A percentile compares a stretch with the other conserved stretches of the same genome.
Conservation (phyloP, 2,329 filamentous ascomycete species). For the Pseudogymnoascus sp. region DNA sequence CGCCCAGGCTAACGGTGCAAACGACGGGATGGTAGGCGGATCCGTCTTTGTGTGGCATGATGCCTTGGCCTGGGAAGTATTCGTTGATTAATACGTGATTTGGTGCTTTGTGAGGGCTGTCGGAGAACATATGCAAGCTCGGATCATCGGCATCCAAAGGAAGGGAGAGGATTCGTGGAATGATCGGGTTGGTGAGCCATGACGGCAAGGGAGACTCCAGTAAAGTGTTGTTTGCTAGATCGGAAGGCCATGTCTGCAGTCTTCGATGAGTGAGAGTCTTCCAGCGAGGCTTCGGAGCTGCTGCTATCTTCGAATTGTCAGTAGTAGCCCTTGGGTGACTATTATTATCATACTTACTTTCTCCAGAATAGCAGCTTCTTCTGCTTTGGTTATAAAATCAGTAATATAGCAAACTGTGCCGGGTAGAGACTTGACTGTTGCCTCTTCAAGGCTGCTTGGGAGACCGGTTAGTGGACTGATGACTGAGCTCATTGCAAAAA, state of each 20-base stretch:
- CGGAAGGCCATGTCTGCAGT: slow-evolving; percentile 82
- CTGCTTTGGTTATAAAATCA: slow-evolving; percentile 68
- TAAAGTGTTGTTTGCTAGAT: slow-evolving; percentile 69
- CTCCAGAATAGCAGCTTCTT: slow-evolving; percentile 61
- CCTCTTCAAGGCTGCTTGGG: slow-evolving; percentile 42
- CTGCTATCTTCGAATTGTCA: slow-evolving; percentile 37
- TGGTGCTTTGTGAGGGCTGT: slow-evolving; percentile 64
- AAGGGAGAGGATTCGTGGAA: slow-evolving; percentile 50
- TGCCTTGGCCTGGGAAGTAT: slow-evolving; percentile 80
- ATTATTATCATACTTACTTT: slow-evolving; percentile 44
- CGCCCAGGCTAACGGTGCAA: slow-evolving; percentile 80
- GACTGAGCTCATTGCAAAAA: slow-evolving; percentile 11
- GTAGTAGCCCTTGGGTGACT: not conserved
- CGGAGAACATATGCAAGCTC: slow-evolving; percentile 41
- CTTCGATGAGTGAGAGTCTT: slow-evolving; percentile 79
- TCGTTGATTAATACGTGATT: slow-evolving; percentile 96
- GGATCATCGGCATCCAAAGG: slow-evolving; percentile 29
- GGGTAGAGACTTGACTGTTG: slow-evolving; percentile 48
- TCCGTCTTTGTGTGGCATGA: slow-evolving; percentile 95
- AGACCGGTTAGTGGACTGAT: slow-evolving; percentile 25
- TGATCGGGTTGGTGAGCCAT: slow-evolving; percentile 65
- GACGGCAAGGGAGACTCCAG: slow-evolving; percentile 63
- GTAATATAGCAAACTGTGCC: slow-evolving; percentile 72
- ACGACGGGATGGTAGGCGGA: slow-evolving; percentile 79
- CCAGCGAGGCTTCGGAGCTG: slow-evolving; percentile 70